Percentiles rank a stretch among this genome's conserved stretches.
These are phyloP conservation scores for Fonsecaea multimorphosa DNA, from an alignment of 2,329 filamentous ascomycete species.

Conservation along the genomic window DNA sequence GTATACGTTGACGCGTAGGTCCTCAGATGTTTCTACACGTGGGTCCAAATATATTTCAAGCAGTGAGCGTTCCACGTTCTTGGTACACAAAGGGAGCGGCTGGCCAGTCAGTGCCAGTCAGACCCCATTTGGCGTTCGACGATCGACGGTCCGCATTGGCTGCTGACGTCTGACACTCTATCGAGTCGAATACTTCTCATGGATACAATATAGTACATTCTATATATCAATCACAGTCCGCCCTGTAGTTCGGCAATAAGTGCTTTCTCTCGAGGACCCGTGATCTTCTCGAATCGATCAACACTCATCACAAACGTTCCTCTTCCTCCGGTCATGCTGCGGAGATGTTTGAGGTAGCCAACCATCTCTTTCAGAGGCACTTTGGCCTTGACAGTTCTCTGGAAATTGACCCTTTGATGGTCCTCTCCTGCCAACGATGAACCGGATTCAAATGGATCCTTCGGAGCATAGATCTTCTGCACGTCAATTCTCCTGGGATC, in stretches of 20 bases:
- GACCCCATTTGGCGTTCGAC: conserved; percentile 4
- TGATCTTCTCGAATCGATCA: conserved; percentile 73
- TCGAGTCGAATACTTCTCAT: no score
- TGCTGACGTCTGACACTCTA: conserved; percentile 4
- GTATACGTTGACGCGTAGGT: not conserved
- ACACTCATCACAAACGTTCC: conserved; percentile 78
- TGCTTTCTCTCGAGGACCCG: conserved; percentile 63
- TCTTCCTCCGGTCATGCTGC: conserved; percentile 85
- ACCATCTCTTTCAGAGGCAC: conserved; percentile 97
- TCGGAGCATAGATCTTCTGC: conserved; percentile 80
- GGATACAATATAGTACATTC: conserved; percentile 1
- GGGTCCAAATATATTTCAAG: not conserved
- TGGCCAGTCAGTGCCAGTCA: not conserved
- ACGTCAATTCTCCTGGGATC: conserved; percentile 65
- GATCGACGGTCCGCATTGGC: not conserved
- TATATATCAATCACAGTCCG: conserved; percentile 17
- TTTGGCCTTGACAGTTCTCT: conserved; percentile 75
- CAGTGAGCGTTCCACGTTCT: conserved; percentile 12
- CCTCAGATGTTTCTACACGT: not conserved
- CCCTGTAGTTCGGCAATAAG: conserved; percentile 57
- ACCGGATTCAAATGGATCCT: conserved; percentile 73
- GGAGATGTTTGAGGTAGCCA: conserved; percentile 85
- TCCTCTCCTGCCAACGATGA: conserved; percentile 41
- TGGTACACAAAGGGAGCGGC: conserved; percentile 14
- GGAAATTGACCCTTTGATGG: conserved; percentile 48